A percentile compares a stretch with the other conserved stretches of the same genome.
Evolutionary conservation across 345 rosid species (phyloP).

Genomic region (Excoecaria cochinchinensis): DNA sequence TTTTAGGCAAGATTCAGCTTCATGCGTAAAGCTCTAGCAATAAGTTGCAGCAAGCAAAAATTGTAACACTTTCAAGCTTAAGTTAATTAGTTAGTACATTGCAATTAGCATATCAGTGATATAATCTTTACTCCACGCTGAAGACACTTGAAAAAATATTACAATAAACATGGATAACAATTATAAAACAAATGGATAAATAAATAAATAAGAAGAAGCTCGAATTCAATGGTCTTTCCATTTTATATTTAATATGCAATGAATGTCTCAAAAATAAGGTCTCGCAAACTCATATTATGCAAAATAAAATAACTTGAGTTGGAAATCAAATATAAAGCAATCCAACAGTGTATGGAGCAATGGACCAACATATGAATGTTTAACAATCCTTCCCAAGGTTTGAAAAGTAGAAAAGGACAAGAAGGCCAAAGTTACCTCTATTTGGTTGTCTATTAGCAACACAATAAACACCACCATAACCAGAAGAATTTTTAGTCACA

Average conservation of each 20-base stretch:
- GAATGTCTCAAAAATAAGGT: no score
- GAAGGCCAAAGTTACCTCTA: conserved; percentile 43
- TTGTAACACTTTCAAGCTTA: not conserved
- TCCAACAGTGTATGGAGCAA: not conserved
- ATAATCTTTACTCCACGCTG: not conserved
- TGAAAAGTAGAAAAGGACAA: not conserved
- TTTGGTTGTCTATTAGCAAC: conserved; percentile 54
- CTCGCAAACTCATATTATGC: no score
- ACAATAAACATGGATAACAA: not conserved
- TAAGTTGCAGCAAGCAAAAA: conserved; percentile 6
- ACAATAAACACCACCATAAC: conserved; percentile 54
- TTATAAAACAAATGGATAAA: not conserved
- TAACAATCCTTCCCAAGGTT: not conserved
- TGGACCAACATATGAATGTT: not conserved
- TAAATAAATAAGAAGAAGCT: not conserved
- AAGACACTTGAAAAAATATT: not conserved
- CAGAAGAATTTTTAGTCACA: conserved; percentile 41
- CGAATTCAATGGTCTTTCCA: not conserved
- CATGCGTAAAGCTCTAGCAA: not conserved
- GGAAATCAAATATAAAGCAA: not conserved
- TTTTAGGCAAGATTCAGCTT: not conserved
- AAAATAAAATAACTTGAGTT: no score
- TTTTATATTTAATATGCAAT: no score
- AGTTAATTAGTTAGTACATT: not conserved
- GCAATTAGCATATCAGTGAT: not conserved